Conservation (phyloP, 306 rosid species). For the Lotus japonicus region DNA sequence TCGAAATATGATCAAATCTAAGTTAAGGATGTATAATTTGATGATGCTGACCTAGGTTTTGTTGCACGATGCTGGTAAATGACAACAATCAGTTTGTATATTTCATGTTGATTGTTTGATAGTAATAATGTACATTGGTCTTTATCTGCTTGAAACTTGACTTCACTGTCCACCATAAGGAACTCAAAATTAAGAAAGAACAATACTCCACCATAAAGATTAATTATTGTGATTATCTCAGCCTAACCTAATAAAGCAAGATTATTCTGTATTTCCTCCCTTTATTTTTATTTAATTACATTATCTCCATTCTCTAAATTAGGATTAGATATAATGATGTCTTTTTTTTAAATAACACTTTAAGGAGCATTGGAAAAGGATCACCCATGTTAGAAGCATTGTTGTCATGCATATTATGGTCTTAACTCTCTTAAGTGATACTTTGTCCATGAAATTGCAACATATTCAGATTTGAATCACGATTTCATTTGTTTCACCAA, state of each 20-base stretch:
- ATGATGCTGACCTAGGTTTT: background rate
- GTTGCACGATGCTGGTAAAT: background rate
- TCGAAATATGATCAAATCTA: background rate
- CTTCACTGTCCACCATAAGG: background rate
- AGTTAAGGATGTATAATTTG: slow-evolving; percentile 12
- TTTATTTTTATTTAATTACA: background rate
- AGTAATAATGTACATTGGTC: background rate
- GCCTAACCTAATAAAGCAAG: background rate
- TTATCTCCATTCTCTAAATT: background rate
- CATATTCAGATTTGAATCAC: background rate
- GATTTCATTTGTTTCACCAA: background rate
- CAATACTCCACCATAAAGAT: no score
- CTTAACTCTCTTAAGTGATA: background rate
- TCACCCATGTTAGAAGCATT: background rate
- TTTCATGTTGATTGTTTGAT: background rate
- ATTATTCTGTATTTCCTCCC: background rate
- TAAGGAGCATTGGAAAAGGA: background rate
- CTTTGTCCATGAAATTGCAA: background rate
- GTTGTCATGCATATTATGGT: background rate
- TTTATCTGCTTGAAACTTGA: background rate
- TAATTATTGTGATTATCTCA: background rate
- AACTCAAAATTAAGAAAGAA: background rate
- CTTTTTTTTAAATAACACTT: no score
- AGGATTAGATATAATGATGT: background rate
- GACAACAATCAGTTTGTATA: background rate